Evolutionary conservation across 2,329 filamentous ascomycete genomes (phyloP).

Genomic region (Stachybotrys elegans): DNA sequence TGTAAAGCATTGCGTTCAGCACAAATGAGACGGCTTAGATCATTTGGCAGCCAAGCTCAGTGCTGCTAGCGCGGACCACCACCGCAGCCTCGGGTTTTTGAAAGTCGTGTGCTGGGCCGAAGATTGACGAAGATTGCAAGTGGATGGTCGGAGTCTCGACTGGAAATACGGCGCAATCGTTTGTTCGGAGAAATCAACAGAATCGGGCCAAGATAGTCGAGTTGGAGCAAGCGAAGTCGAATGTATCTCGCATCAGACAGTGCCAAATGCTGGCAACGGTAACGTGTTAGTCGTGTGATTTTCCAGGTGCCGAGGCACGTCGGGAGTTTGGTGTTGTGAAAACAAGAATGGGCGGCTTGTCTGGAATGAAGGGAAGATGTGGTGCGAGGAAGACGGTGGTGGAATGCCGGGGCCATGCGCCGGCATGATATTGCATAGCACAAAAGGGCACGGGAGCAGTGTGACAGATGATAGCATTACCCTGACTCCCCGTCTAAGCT

Average conservation of each 20-base stretch:
- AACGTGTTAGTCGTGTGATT: no score
- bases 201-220: no score
- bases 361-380: constrained; percentile 16
- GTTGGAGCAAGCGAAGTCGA: no score
- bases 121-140: neutral
- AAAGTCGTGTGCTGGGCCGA: constrained; percentile 3
- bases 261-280: no score
- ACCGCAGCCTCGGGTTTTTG: no score
- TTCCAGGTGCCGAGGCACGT: no score
- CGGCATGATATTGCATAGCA: constrained; percentile 4
- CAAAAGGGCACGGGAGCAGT: no score
- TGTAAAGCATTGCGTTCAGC: constrained; percentile 31
- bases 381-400: constrained; percentile 7
- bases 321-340: constrained; percentile 13
- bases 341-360: constrained; percentile 10
- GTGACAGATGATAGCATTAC: constrained; percentile 3
- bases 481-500: neutral
- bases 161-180: no score
- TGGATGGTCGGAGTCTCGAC: no score
- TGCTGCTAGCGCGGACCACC: neutral
- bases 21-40: constrained; percentile 18
- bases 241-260: no score
- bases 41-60: constrained; percentile 18
- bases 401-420: constrained; percentile 9
- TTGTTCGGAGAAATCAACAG: no score